phyloP scores from a whole-genome alignment of 495 filamentous ascomycete species.

The Aspergillus kassunensis region DNA sequence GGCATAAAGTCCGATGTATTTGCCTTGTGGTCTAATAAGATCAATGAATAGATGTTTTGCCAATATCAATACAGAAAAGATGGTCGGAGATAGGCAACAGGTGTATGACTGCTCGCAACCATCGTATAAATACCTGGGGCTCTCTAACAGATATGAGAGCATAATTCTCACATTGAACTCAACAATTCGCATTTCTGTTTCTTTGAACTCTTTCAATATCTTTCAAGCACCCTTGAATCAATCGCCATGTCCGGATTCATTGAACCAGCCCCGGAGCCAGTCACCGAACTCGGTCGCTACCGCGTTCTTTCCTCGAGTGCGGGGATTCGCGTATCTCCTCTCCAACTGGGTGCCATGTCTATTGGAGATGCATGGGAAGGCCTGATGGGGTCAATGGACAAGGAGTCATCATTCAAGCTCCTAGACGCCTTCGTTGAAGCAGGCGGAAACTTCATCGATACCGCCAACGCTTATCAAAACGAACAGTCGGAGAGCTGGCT shows the following conservation, averaged over 20 bases:
- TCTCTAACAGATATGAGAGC: background rate
- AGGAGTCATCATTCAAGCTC: conserved; percentile 45
- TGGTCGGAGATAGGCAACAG: background rate
- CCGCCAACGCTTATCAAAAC: conserved; percentile 52
- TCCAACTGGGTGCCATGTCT: conserved; percentile 60
- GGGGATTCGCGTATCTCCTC: conserved; percentile 56
- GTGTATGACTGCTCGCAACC: too few species aligned
- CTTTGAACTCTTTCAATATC: too few species aligned
- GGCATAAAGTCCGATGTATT: background rate
- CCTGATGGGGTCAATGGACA: conserved; percentile 48
- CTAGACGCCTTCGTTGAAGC: conserved; percentile 49
- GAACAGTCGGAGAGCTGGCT: conserved; percentile 49
- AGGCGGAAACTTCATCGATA: conserved; percentile 55
- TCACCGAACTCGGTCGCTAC: conserved; percentile 52
- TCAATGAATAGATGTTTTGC: too few species aligned
- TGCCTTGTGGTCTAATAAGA: too few species aligned
- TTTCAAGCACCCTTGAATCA: background rate
- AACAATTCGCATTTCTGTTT: too few species aligned
- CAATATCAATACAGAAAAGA: background rate
- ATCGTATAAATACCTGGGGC: background rate
- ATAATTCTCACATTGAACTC: too few species aligned
- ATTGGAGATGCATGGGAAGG: conserved; percentile 54
- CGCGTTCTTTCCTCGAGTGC: conserved; percentile 57
- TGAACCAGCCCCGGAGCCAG: conserved; percentile 43
- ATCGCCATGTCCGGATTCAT: conserved; percentile 38